Conservation (phyloP, 176 grass and related monocot genomes). For the Aegilops tauschii region DNA sequence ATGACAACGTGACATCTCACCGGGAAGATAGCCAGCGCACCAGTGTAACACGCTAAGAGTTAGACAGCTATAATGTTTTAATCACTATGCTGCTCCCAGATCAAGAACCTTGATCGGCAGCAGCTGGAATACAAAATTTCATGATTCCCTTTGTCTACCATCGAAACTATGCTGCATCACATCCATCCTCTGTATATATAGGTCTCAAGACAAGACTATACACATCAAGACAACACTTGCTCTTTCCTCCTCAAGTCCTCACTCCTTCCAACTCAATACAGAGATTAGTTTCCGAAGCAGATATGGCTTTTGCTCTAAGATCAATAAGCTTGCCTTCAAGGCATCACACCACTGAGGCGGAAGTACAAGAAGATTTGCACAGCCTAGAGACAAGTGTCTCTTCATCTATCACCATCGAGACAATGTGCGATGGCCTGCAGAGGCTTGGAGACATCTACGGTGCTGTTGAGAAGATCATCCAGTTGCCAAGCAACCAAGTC, state of each 20-base stretch:
- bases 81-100: constrained; percentile 9
- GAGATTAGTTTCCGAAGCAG: background rate
- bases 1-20: background rate
- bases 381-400: constrained; percentile 19
- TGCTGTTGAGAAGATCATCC: constrained; percentile 28
- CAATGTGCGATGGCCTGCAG: background rate
- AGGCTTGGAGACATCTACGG: constrained; percentile 27
- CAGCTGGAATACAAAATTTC: background rate
- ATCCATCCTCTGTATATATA: constrained; percentile 16
- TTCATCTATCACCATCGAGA: constrained; percentile 21
- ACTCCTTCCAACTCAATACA: background rate
- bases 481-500: constrained; percentile 33
- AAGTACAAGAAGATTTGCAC: constrained; percentile 10
- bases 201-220: background rate
- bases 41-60: background rate
- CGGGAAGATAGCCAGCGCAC: background rate
- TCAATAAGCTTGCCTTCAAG: constrained; percentile 36
- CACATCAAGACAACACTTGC: background rate
- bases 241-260: background rate
- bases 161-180: background rate
- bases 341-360: constrained; percentile 18
- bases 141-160: constrained; percentile 17
- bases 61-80: background rate
- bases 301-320: constrained; percentile 26
- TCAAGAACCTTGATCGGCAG: background rate